Conservation (phyloP, 108 stramenopile genomes). For the Epithemia pelagica region DNA sequence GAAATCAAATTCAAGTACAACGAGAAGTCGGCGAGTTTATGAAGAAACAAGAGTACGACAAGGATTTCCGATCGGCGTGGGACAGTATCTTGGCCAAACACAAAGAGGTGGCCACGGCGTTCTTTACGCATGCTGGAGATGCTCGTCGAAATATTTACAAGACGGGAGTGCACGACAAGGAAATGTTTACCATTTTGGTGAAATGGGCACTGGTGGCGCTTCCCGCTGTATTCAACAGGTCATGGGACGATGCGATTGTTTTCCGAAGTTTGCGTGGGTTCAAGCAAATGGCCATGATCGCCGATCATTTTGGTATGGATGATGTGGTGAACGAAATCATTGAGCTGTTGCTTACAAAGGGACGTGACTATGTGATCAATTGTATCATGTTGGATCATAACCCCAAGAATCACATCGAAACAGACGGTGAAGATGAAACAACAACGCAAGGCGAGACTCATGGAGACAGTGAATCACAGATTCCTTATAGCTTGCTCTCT, state of each 20-base stretch:
- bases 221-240: slow-evolving; percentile 67
- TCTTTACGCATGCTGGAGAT: slow-evolving; percentile 53
- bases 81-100: slow-evolving; percentile 51
- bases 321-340: slow-evolving; percentile 63
- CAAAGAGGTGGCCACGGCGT: slow-evolving; percentile 45
- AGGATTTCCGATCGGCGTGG: slow-evolving; percentile 38
- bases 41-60: slow-evolving; percentile 26
- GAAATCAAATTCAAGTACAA: slow-evolving; percentile 64
- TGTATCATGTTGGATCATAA: slow-evolving; percentile 36
- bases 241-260: slow-evolving; percentile 81
- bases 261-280: slow-evolving; percentile 70
- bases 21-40: slow-evolving; percentile 46
- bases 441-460: background rate
- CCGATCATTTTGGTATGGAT: slow-evolving; percentile 54
- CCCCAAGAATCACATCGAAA: slow-evolving; percentile 1
- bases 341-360: slow-evolving; percentile 48
- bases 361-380: slow-evolving; percentile 59
- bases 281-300: slow-evolving; percentile 49
- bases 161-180: slow-evolving; percentile 84
- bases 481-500: slow-evolving; percentile 29
- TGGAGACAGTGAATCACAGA: slow-evolving; percentile 29
- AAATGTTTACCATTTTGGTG: slow-evolving; percentile 80
- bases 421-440: slow-evolving; percentile 12
- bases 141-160: slow-evolving; percentile 35
- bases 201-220: slow-evolving; percentile 63